Percentiles rank a stretch among this genome's conserved stretches.
phyloP scores from a whole-genome alignment of 108 stramenopile genomes.

The Poteriospumella lacustris region DNA sequence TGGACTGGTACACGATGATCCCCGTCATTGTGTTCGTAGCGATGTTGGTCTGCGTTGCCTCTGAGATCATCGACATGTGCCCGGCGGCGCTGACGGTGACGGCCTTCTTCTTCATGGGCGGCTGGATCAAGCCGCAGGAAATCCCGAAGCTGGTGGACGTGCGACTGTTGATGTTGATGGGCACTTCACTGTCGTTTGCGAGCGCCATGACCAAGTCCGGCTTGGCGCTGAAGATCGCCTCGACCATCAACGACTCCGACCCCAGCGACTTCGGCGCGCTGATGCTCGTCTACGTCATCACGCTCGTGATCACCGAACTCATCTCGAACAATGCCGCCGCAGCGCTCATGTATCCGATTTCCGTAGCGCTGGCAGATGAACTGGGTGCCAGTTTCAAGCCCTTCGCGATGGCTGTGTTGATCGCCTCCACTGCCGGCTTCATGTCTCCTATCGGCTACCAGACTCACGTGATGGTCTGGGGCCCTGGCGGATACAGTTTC shows the following conservation, averaged over 20 bases:
- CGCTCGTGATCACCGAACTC: conserved; percentile 37
- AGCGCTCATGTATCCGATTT: conserved; percentile 38
- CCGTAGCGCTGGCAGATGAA: conserved; percentile 32
- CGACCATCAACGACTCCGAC: conserved; percentile 10
- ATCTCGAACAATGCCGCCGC: conserved; percentile 49
- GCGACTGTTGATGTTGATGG: conserved; percentile 46
- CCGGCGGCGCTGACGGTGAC: neutral
- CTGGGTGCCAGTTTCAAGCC: conserved; percentile 42
- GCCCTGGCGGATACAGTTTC: conserved; percentile 46
- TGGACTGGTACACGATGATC: conserved; percentile 33
- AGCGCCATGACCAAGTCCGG: conserved; percentile 39
- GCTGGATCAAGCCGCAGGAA: conserved; percentile 29
- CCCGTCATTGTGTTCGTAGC: conserved; percentile 38
- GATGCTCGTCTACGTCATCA: conserved; percentile 40
- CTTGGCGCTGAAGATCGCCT: conserved; percentile 26
- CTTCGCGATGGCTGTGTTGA: conserved; percentile 43
- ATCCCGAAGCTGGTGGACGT: conserved; percentile 18
- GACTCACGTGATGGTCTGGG: conserved; percentile 50
- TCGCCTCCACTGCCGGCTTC: conserved; percentile 33
- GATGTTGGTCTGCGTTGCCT: conserved; percentile 38
- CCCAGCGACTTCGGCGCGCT: conserved; percentile 16
- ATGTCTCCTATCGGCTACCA: conserved; percentile 51
- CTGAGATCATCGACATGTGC: conserved; percentile 34
- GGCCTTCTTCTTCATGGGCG: conserved; percentile 24
- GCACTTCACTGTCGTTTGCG: conserved; percentile 45